phyloP scores from a whole-genome alignment of 495 filamentous ascomycete genomes.

The Neurospora sp. region DNA sequence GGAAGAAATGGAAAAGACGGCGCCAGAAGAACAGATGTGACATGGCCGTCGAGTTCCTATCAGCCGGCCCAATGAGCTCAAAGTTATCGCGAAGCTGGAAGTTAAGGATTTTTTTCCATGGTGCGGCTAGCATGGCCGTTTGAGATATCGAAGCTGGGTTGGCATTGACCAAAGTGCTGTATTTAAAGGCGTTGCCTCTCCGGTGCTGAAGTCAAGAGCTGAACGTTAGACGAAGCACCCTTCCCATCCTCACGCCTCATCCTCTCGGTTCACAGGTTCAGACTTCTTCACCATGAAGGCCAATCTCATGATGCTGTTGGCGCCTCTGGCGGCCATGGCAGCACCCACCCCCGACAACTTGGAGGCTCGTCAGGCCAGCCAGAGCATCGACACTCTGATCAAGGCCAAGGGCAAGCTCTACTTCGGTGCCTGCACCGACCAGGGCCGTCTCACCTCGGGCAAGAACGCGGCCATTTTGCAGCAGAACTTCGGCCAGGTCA shows the following conservation, averaged over 20 bases:
- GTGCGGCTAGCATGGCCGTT: neutral
- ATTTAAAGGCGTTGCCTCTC: neutral
- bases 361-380: constrained; percentile 27
- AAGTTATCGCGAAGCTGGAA: neutral
- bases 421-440: constrained; percentile 47
- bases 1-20: neutral
- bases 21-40: neutral
- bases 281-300: constrained; percentile 29
- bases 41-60: neutral
- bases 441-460: constrained; percentile 38
- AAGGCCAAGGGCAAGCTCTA: constrained; percentile 54
- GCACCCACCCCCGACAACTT: constrained; percentile 24
- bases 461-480: constrained; percentile 46
- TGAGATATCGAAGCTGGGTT: neutral
- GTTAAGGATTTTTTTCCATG: neutral
- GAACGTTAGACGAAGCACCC: neutral
- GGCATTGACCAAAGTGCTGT: neutral
- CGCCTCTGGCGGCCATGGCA: constrained; percentile 24
- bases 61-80: neutral
- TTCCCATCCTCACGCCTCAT: neutral
- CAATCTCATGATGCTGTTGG: constrained; percentile 25
- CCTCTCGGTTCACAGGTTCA: neutral
- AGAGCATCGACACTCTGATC: constrained; percentile 45
- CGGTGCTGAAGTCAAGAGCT: neutral
- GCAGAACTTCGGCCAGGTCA: constrained; percentile 52